Evolutionary conservation across 495 filamentous ascomycete genomes (phyloP), one percentile per base, ranked within the genome.

Genomic region (Podospora conica): DNA sequence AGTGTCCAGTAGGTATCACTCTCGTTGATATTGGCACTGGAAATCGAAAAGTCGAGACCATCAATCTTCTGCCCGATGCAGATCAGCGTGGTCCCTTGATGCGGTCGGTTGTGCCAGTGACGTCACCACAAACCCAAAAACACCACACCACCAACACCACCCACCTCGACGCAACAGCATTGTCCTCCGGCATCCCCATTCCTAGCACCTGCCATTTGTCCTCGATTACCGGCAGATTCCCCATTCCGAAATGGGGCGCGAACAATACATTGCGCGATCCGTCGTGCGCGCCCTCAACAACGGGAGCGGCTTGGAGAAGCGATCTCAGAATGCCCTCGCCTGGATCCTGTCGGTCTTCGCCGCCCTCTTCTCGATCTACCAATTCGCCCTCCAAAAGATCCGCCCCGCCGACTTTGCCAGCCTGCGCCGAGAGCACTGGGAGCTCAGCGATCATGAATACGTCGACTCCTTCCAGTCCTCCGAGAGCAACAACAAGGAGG

Each of bases 401-500:
- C 77, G 73, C 12, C 75, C 75, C 0, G 78, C 77, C 28, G 65
- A 79, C 27, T 81, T 81, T 54, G 65, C 69, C 0, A 77, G 70
- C 23, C 68, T 77, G 3, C 75, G 75, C 1, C 55, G 70, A 1
- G 65, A 73, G 0, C 64, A 75, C 58, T 77, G 75, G 75, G 56
- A 66, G 5, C 63, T 77, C 20, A 63, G 27, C 22, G 74, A 77
- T 22, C 65, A 70, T 61, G 66, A 63, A 9, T 77, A 77, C 57
- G 25, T 54, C 1, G 27, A 62, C n/a, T 73, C 75, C 1, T 77
- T 77, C 53, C 65, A 61, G 53, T 58, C 68, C 2, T 40, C 60
- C 9, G 65, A 71, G 2, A 66, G 60, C 11, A 60, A 21, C 4
- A 55, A 65, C 20, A 53, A 33, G 1, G 68, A 70, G 11, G 68